Percentiles rank a stretch among this genome's conserved stretches.
phyloP scores from a whole-genome alignment of 1,139 yeast species.

The Arxiozyma bovina region DNA sequence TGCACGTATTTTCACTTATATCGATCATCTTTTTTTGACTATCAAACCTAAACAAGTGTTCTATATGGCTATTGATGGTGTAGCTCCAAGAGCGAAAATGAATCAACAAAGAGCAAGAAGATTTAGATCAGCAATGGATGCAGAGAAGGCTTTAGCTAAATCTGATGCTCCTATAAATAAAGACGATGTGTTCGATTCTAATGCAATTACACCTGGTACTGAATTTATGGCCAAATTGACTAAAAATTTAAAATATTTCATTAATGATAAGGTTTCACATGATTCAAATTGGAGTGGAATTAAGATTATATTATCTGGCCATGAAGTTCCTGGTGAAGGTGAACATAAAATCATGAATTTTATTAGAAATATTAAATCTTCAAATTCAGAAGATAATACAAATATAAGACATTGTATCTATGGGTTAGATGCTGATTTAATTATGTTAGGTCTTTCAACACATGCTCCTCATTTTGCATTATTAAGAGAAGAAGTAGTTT shows the following conservation, averaged over 20 bases:
- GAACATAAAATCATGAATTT: constrained; percentile 97
- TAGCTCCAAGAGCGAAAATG: constrained; percentile 99
- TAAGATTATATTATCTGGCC: constrained; percentile 82
- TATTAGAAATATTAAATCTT: constrained; percentile 72
- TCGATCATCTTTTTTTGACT: constrained; percentile 83
- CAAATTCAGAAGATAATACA: constrained; percentile 58
- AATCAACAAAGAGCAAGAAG: constrained; percentile 97
- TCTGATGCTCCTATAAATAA: constrained; percentile 36
- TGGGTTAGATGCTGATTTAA: constrained; percentile 96
- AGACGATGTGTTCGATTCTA: constrained; percentile 83
- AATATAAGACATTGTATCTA: constrained; percentile 92
- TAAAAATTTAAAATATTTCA: constrained; percentile 74
- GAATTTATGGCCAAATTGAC: constrained; percentile 94
- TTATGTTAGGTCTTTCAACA: constrained; percentile 90
- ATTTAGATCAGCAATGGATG: constrained; percentile 91
- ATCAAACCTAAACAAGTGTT: constrained; percentile 81
- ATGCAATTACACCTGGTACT: constrained; percentile 96
- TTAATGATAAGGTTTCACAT: constrained; percentile 79
- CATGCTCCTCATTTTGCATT: constrained; percentile 96
- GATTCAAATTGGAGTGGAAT: constrained; percentile 89
- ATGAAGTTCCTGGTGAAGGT: constrained; percentile 99
- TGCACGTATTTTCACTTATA: constrained; percentile 86
- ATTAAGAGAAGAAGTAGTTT: constrained; percentile 89
- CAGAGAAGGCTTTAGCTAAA: constrained; percentile 56
- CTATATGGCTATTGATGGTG: constrained; percentile 98